Base-by-base conservation (phyloP, 768 basidiomycete species). In the Mycena alexandri region DNA sequence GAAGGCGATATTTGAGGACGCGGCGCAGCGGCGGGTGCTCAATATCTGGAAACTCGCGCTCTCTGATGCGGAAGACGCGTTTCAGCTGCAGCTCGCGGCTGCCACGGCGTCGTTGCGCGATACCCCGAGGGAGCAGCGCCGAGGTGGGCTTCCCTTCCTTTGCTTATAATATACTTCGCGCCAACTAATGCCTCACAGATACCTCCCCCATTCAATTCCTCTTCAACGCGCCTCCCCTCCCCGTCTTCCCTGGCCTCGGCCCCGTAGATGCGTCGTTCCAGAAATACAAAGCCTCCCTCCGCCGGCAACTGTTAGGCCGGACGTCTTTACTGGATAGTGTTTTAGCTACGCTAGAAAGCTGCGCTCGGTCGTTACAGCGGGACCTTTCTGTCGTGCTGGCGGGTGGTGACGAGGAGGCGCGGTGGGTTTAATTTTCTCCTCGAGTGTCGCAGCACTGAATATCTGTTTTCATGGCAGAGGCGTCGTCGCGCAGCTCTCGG, bases 291-390 rank as follows among this genome's bases (percentile, higher is more conserved):
- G 70, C 78, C n/a, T 77, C 85, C 4, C 74, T 95, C 41, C 87
- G 83, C 61, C 85, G 85, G 48, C 91, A 91, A 67, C 79, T 94
- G n/a, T 71, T 84, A 22, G 88, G 89, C 21, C 87, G 93, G 43
- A 90, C 91, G 13, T 81, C 87, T 1, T 76, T 87, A 47, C 77
- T 94, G 29, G 84, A 93, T 63, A 79, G 82, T 22, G 83, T 91
- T 14, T 75, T 95, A 65, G 77, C 75, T 10, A 82, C 79, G 3
- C 78, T 94, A 13, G 93, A 95, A 68, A 82, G 79, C 36, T 86
- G 87, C 70, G 89, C 90, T 16, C 73, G 80, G 48, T 78, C 81
- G 14, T 79, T 94, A 50, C 87, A 89, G 64, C 79, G 84, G 21
- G 93, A 95, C 75, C 78, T 93, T 42, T 70, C 77, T 3, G 79